Evolutionary conservation across 805 yeast species (phyloP).

Genomic region (Candida schatavii): DNA sequence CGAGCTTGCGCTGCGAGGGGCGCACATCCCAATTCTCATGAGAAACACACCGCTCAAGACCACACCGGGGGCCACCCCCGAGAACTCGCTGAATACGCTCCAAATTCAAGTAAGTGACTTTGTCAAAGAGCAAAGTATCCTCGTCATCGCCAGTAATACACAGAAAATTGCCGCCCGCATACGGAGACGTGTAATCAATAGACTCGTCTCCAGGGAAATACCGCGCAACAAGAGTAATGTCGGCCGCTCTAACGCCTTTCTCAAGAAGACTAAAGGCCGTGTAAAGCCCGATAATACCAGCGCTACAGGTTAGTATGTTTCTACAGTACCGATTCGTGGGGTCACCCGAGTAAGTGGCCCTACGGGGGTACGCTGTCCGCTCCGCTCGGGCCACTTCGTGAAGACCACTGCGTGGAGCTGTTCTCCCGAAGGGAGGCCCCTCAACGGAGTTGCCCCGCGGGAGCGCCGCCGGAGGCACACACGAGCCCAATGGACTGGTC

Average conservation of each 20-base stretch:
- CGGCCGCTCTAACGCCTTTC: slow-evolving; percentile 33
- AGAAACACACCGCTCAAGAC: slow-evolving; percentile 54
- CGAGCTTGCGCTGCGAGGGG: slow-evolving; percentile 47
- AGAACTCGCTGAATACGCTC: slow-evolving; percentile 39
- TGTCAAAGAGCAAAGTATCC: slow-evolving; percentile 46
- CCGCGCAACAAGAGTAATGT: slow-evolving; percentile 61
- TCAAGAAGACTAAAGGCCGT: slow-evolving; percentile 52
- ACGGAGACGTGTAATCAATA: slow-evolving; percentile 72
- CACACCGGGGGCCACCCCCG: slow-evolving; percentile 52
- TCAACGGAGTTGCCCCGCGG: too few relatives aligned
- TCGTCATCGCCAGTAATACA: slow-evolving; percentile 56
- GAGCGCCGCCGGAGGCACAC: too few relatives aligned
- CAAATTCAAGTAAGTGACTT: slow-evolving; percentile 53
- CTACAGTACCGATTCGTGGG: too few relatives aligned
- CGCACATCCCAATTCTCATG: slow-evolving; percentile 55
- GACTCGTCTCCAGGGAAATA: slow-evolving; percentile 78
- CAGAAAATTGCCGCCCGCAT: slow-evolving; percentile 53
- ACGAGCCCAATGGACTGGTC: too few relatives aligned
- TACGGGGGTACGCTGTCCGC: too few relatives aligned
- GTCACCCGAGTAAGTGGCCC: too few relatives aligned
- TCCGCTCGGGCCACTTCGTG: too few relatives aligned
- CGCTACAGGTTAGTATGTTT: slow-evolving; percentile 23
- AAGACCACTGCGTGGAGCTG: too few relatives aligned
- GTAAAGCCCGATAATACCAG: slow-evolving; percentile 68
- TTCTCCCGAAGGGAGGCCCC: too few relatives aligned